Evolutionary conservation across 176 grass and related monocot species (phyloP).

Genomic region (barley (Hordeum vulgare)): DNA sequence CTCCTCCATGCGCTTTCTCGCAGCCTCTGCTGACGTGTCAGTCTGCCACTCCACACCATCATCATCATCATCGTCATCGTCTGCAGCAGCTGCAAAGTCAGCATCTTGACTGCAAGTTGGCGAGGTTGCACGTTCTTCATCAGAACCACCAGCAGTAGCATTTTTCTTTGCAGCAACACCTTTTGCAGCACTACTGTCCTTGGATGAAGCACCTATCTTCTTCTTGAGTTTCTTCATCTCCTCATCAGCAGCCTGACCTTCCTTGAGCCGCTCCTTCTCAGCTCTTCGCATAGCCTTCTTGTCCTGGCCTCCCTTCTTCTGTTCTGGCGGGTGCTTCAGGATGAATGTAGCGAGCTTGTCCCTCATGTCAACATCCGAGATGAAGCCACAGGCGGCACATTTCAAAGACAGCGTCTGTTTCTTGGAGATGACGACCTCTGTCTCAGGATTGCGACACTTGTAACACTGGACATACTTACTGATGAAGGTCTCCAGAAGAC

Average conservation of each 20-base stretch:
- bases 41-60: constrained; percentile 79
- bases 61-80: constrained; percentile 32
- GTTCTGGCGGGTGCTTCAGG: constrained; percentile 61
- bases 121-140: constrained; percentile 56
- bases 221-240: constrained; percentile 83
- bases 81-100: constrained; percentile 29
- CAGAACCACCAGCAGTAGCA: constrained; percentile 39
- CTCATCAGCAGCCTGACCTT: constrained; percentile 87
- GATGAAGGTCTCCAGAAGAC: constrained; percentile 80
- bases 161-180: constrained; percentile 22
- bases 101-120: constrained; percentile 40
- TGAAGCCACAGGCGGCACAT: constrained; percentile 78
- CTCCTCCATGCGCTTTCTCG: constrained; percentile 65
- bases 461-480: constrained; percentile 93
- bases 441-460: constrained; percentile 82
- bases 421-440: constrained; percentile 66
- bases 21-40: constrained; percentile 71
- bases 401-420: constrained; percentile 63
- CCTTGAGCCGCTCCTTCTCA: constrained; percentile 75
- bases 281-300: constrained; percentile 87
- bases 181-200: constrained; percentile 26
- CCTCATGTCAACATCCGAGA: constrained; percentile 85
- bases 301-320: constrained; percentile 71
- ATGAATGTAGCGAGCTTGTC: constrained; percentile 76
- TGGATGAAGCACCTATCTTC: constrained; percentile 49